Percentiles rank a stretch among this genome's conserved stretches.
These are phyloP conservation scores for Podila horticola DNA, from an alignment of 192 early-diverging fungal species.

Conservation along the genomic window DNA sequence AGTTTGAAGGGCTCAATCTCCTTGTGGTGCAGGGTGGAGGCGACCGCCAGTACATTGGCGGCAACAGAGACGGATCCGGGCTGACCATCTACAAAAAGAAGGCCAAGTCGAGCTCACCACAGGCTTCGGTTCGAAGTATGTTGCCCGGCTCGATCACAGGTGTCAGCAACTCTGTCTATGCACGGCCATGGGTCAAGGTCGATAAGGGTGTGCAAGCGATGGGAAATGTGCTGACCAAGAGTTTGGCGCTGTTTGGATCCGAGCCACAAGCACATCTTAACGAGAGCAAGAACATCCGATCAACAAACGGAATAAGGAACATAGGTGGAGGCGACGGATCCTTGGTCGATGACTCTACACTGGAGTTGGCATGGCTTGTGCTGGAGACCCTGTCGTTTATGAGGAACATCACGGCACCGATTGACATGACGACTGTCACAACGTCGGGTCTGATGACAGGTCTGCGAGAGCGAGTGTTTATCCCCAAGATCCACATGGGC, in stretches of 20 bases:
- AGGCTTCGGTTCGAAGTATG: neutral
- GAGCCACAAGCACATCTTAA: conserved; percentile 9
- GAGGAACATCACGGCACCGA: conserved; percentile 13
- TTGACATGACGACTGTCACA: neutral
- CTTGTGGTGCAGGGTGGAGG: conserved; percentile 42
- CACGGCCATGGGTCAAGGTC: conserved; percentile 57
- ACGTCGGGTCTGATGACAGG: neutral
- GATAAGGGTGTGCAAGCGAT: conserved; percentile 40
- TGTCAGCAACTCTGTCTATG: conserved; percentile 56
- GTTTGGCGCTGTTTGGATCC: conserved; percentile 21
- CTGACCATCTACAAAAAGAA: conserved; percentile 23
- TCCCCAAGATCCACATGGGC: conserved; percentile 10
- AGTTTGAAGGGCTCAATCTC: conserved; percentile 59
- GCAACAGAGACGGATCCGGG: conserved; percentile 48
- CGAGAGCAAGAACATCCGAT: neutral
- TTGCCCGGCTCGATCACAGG: conserved; percentile 22
- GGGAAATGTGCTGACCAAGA: conserved; percentile 23
- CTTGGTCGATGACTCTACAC: conserved; percentile 7
- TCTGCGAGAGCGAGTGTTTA: conserved; percentile 32
- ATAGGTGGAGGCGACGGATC: too few relatives aligned
- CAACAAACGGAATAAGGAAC: neutral
- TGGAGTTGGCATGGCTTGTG: conserved; percentile 40
- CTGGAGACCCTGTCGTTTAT: conserved; percentile 30
- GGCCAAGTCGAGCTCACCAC: neutral
- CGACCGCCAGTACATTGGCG: conserved; percentile 33